A percentile compares a stretch with the other conserved stretches of the same genome.
Conservation (phyloP, 108 stramenopile genomes). For the Chaetoceros tenuissimus region DNA sequence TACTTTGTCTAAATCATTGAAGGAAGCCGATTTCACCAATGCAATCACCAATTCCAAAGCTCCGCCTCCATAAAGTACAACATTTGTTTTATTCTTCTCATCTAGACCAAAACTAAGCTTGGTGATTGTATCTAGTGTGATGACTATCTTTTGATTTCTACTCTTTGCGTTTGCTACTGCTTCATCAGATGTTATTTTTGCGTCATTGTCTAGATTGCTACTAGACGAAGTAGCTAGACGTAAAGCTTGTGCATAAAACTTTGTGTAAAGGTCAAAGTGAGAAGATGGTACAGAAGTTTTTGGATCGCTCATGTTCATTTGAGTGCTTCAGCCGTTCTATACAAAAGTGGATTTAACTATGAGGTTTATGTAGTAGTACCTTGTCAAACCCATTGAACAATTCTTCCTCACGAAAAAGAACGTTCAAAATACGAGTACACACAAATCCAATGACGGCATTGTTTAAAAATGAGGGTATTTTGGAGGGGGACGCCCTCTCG, state of each 20-base stretch:
- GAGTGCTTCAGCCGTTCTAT: too few species aligned
- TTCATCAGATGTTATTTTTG: too few species aligned
- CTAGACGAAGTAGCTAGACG: background rate
- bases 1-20: background rate
- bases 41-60: background rate
- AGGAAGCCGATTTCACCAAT: background rate
- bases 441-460: too few species aligned
- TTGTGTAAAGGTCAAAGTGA: background rate
- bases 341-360: too few species aligned
- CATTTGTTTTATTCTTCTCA: background rate
- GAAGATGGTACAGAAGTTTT: background rate
- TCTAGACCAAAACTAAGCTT: slow-evolving; percentile 6
- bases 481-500: too few species aligned
- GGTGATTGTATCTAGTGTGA: background rate
- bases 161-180: too few species aligned
- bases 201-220: background rate
- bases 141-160: background rate
- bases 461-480: too few species aligned
- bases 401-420: too few species aligned
- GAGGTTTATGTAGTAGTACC: too few species aligned
- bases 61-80: background rate
- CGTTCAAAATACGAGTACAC: too few species aligned
- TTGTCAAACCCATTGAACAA: too few species aligned
- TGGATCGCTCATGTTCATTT: background rate
- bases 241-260: background rate